Base-by-base conservation (phyloP, 345 rosid species). In the Eucalyptus regnans region DNA sequence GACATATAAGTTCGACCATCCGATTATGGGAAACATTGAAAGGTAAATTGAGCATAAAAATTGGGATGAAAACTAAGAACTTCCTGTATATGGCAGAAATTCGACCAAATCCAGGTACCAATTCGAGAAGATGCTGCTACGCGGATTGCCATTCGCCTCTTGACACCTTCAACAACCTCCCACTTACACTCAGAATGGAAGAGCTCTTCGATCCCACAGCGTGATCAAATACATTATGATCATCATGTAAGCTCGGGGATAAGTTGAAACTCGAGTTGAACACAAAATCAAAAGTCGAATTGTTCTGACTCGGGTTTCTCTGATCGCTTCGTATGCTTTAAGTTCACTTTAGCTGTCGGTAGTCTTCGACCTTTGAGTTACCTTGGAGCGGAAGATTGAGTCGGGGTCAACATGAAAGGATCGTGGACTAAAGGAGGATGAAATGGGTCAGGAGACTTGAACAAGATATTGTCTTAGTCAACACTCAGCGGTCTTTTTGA, bases 101-200 rank as follows among this genome's bases (percentile, higher is more conserved):
- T 79, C 86, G 87, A 79, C 93, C 91, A 85, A 90, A 93, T 84
- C 92, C 93, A 88, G 91, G 89, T 41, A 90, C 91, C 89, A 90
- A 86, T 86, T 92, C 90, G 87, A 89, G 91, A 56, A 90, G 92
- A 86, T 49, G 89, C 27, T 88, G 86, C 25, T 87, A 51, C 49
- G 86, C 22, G 51, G 86, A 64, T 88, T 86, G 50, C 33, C 68
- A 41, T 41, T 54, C 8, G 86, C 51, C 85, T 89, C 90, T 62
- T 51, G 81, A 29, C 66, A 83, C 90, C 71, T 90, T 6, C 88
- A 87, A 33, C 89, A 80, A 8, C 86, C 86, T 88, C 90, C 90
- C 56, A 44, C 85, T 79, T 31, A 86, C 80, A 10, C 86, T 81
- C 68, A 88, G 46, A 20, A 86, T 76, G 41, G 46, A 68, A 9